Evolutionary conservation across 2,329 filamentous ascomycete genomes (phyloP).

Genomic region (Aureobasidium zeae): DNA sequence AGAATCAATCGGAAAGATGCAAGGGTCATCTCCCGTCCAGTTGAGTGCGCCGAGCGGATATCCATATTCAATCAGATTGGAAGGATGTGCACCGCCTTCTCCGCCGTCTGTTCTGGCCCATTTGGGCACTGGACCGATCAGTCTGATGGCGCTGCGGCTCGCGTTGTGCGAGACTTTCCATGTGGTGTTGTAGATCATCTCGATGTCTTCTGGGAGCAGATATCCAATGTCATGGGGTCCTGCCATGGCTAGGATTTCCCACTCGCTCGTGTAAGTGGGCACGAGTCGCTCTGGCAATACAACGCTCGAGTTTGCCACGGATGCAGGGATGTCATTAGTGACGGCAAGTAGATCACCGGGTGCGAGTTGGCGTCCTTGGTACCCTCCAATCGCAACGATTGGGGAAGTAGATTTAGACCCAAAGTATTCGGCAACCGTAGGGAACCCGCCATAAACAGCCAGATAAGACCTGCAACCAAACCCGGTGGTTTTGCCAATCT

Average conservation of each 20-base stretch:
- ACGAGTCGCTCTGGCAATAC: constrained; percentile 38
- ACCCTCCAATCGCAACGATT: constrained; percentile 49
- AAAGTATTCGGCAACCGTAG: constrained; percentile 46
- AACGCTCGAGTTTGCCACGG: constrained; percentile 23
- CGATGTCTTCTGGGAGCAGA: constrained; percentile 42
- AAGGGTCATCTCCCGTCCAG: constrained; percentile 53
- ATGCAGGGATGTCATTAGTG: constrained; percentile 30
- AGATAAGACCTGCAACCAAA: constrained; percentile 51
- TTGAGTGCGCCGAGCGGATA: constrained; percentile 51
- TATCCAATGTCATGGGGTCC: constrained; percentile 50
- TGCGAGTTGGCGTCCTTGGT: constrained; percentile 48
- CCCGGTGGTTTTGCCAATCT: constrained; percentile 45
- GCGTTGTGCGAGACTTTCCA: constrained; percentile 56
- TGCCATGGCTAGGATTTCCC: constrained; percentile 46
- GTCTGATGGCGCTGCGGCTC: constrained; percentile 50
- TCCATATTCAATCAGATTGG: constrained; percentile 45
- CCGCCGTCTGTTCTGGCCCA: constrained; percentile 53
- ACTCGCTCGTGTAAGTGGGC: constrained; percentile 42
- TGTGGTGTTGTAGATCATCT: constrained; percentile 48
- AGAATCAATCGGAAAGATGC: constrained; percentile 51
- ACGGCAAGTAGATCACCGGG: constrained; percentile 46
- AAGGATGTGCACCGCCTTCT: constrained; percentile 54
- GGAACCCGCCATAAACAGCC: constrained; percentile 48
- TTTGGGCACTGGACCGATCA: constrained; percentile 49
- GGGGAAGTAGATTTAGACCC: constrained; percentile 52